Conservation (phyloP, 2,329 filamentous ascomycete genomes). For the Venturia carpophila region DNA sequence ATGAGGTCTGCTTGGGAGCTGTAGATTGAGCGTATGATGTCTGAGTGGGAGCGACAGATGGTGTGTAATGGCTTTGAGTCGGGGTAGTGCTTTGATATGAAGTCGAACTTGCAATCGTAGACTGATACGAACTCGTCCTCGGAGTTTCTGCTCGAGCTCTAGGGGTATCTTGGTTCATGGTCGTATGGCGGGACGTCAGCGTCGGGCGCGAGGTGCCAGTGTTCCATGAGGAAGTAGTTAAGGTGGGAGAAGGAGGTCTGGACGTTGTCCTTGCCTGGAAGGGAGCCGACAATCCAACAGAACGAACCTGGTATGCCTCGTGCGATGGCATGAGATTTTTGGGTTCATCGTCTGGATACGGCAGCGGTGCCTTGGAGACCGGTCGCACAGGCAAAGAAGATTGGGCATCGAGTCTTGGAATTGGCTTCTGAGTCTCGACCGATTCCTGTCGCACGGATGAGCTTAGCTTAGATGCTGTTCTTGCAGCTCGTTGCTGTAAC, state of each 20-base stretch:
- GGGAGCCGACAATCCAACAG: conserved; percentile 1
- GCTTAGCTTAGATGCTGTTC: conserved; percentile 21
- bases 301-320: conserved; percentile 25
- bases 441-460: conserved; percentile 19
- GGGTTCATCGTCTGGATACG: conserved; percentile 41
- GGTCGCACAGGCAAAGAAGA: conserved; percentile 29
- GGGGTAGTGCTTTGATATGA: background rate
- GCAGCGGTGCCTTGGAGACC: conserved; percentile 26
- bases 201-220: background rate
- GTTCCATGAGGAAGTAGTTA: background rate
- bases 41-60: conserved; percentile 1
- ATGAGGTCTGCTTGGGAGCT: conserved; percentile 42
- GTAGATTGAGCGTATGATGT: conserved; percentile 35
- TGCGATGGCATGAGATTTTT: conserved; percentile 38
- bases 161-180: background rate
- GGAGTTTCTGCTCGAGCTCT: conserved; percentile 5
- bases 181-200: conserved; percentile 10
- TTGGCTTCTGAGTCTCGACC: conserved; percentile 22
- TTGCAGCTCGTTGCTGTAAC: conserved; percentile 27
- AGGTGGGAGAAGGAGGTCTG: background rate
- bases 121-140: background rate
- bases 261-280: background rate
- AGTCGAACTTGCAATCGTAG: background rate
- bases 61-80: background rate
- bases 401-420: conserved; percentile 28